Conservation (phyloP, 108 stramenopile genomes). For the Halocafeteria seosinensis region DNA sequence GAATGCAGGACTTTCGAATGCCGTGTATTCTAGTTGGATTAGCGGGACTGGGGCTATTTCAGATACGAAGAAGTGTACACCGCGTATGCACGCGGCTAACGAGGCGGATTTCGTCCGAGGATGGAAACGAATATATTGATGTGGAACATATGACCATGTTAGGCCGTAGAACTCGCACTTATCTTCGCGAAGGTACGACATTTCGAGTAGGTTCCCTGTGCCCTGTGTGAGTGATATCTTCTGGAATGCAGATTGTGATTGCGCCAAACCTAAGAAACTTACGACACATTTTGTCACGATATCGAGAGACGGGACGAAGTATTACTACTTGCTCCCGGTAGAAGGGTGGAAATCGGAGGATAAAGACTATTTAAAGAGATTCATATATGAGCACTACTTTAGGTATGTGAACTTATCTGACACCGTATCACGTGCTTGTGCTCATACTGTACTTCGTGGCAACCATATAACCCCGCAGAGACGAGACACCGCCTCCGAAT, state of each 20-base stretch:
- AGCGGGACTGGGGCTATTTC: background rate
- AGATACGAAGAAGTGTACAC: background rate
- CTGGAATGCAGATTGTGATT: background rate
- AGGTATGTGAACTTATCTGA: no score
- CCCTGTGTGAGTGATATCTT: no score
- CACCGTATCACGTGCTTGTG: no score
- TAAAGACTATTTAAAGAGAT: background rate
- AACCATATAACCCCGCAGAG: no score
- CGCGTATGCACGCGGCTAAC: background rate
- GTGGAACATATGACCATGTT: background rate
- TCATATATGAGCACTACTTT: slow-evolving; percentile 1
- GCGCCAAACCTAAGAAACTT: background rate
- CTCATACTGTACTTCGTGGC: no score
- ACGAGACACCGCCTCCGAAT: background rate
- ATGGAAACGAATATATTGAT: background rate
- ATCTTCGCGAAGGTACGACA: background rate
- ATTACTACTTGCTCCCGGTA: background rate
- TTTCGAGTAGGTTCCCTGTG: no score
- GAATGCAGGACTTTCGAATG: background rate
- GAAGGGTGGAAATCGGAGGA: background rate
- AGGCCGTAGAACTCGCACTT: background rate
- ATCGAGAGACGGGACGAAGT: background rate
- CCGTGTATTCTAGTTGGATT: background rate
- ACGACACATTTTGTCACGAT: background rate
- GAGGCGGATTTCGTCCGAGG: background rate